A percentile compares a stretch with the other conserved stretches of the same genome.
Conservation (phyloP, 106 monocot genomes). For the Dendrobium chrysotoxum region DNA sequence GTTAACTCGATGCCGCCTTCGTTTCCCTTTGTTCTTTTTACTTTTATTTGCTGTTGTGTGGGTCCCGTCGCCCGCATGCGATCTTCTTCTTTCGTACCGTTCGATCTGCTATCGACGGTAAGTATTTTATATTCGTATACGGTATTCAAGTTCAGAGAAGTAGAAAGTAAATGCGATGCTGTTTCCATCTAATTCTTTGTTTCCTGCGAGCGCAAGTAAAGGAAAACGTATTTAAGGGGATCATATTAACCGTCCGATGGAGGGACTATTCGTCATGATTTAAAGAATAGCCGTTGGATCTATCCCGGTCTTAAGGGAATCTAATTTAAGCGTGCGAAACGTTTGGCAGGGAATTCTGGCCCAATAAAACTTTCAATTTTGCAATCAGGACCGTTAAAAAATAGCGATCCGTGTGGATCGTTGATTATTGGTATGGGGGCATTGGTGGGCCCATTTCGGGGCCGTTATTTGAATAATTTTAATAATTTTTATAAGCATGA, state of each 20-base stretch:
- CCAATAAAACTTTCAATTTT: no score
- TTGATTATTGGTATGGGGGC: background rate
- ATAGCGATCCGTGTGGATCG: background rate
- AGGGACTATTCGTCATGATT: background rate
- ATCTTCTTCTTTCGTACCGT: background rate
- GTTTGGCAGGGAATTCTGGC: no score
- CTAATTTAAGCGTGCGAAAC: background rate
- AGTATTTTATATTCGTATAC: background rate
- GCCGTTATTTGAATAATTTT: no score
- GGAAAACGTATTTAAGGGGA: background rate
- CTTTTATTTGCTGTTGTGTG: background rate
- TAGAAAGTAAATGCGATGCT: no score
- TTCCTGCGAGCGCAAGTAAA: no score
- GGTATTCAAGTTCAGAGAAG: background rate
- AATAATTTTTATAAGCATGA: no score
- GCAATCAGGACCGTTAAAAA: constrained; percentile 2
- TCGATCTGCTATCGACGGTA: background rate
- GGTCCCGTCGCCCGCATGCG: background rate
- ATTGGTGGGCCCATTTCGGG: no score
- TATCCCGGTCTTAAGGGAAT: background rate
- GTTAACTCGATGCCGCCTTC: background rate
- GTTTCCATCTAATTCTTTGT: no score
- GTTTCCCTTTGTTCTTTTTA: background rate
- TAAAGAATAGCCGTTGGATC: background rate
- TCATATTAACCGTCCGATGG: background rate